A percentile compares a stretch with the other conserved stretches of the same genome.
Evolutionary conservation across 2,329 filamentous ascomycete genomes (phyloP).

Genomic region (Alternaria alternata): DNA sequence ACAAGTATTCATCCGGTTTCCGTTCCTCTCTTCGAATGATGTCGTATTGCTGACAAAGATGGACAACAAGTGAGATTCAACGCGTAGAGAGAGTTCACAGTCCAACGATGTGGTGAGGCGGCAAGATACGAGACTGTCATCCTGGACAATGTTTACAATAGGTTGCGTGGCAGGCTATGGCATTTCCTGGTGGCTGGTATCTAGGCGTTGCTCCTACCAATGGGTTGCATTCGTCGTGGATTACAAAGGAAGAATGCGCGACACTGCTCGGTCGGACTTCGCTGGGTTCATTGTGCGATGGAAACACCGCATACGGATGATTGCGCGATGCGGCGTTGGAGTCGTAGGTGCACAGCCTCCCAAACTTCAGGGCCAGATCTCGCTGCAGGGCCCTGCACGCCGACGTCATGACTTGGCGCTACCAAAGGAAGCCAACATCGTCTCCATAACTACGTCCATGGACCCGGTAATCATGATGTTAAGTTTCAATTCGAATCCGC

Average conservation of each 20-base stretch:
- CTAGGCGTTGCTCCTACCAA: neutral
- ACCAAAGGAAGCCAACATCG: neutral
- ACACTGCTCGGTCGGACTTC: neutral
- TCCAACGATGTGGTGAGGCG: neutral
- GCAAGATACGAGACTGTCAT: neutral
- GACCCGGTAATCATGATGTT: neutral
- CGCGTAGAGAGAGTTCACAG: neutral
- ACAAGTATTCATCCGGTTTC: neutral
- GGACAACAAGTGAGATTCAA: neutral
- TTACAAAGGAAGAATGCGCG: neutral
- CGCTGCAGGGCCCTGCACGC: neutral
- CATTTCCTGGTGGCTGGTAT: neutral
- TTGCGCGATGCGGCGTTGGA: conserved; percentile 4
- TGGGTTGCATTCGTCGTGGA: neutral
- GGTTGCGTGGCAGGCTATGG: neutral
- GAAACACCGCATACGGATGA: neutral
- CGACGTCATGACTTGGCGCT: conserved; percentile 21
- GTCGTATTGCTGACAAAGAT: neutral
- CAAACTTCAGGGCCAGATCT: neutral
- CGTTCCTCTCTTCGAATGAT: neutral
- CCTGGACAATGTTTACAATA: neutral
- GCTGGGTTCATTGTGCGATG: neutral
- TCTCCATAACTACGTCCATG: conserved; percentile 7
- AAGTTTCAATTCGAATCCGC: neutral
- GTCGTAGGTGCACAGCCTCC: conserved; percentile 10